A percentile compares a stretch with the other conserved stretches of the same genome.
Evolutionary conservation across 805 yeast genomes (phyloP).

Genomic region (Wickerhamiella dianesei): DNA sequence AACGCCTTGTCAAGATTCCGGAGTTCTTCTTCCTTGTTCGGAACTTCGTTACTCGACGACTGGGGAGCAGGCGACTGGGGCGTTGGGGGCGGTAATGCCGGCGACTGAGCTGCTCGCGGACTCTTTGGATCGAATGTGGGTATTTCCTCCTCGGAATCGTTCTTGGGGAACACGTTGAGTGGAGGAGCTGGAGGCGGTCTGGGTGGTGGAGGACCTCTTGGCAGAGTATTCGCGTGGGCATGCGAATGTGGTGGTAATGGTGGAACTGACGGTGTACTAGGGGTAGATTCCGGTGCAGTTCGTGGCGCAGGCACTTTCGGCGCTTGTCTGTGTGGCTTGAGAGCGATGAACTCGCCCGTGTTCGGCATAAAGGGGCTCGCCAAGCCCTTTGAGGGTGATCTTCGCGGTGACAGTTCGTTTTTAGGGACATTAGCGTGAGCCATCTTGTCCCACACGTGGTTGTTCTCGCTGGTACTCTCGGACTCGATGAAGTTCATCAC

Average conservation of each 20-base stretch:
- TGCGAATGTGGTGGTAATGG: slow-evolving; percentile 3
- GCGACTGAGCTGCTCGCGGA: not conserved
- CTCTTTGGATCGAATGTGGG: not conserved
- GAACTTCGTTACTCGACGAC: slow-evolving; percentile 12
- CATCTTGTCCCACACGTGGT: slow-evolving; percentile 15
- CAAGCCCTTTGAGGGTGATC: not conserved
- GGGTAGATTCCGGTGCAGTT: not conserved
- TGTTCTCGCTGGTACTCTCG: slow-evolving; percentile 15
- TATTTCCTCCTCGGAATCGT: not conserved
- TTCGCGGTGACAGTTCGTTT: not conserved
- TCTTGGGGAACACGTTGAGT: slow-evolving; percentile 21
- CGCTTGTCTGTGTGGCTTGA: slow-evolving; percentile 21
- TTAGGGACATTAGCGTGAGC: not conserved
- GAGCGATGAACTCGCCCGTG: not conserved
- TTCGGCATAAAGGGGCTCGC: slow-evolving; percentile 10
- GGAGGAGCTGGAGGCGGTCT: slow-evolving; percentile 33
- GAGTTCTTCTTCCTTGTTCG: slow-evolving; percentile 18
- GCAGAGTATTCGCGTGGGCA: slow-evolving; percentile 8
- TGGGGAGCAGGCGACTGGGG: slow-evolving; percentile 2
- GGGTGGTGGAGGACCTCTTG: slow-evolving; percentile 26
- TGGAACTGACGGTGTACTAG: not conserved
- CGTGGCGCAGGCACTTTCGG: slow-evolving; percentile 22
- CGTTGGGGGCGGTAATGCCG: slow-evolving; percentile 2
- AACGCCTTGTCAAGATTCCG: slow-evolving; percentile 12
- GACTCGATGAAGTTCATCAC: slow-evolving; percentile 61